phyloP scores from a whole-genome alignment of 2,329 filamentous ascomycete species.

The Allantophomopsis cytisporea region DNA sequence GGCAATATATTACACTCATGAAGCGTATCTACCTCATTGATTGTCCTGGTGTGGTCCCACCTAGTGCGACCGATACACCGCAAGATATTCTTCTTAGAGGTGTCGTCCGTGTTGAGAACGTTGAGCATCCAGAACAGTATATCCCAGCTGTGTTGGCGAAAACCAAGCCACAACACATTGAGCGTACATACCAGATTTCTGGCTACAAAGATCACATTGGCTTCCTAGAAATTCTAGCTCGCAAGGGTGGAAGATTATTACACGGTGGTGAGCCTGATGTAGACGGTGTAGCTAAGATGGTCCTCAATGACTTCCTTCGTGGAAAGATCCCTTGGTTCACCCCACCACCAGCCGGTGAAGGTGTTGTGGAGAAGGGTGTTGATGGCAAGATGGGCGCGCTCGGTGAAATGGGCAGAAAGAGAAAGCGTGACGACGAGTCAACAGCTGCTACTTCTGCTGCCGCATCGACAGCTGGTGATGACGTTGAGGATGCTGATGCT shows the following conservation, averaged over 20 bases:
- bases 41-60: constrained; percentile 90
- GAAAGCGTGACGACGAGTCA: constrained; percentile 45
- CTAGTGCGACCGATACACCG: constrained; percentile 69
- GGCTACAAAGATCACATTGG: constrained; percentile 65
- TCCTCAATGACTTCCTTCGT: constrained; percentile 88
- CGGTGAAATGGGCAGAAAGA: constrained; percentile 79
- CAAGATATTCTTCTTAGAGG: constrained; percentile 82
- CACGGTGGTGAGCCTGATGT: constrained; percentile 92
- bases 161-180: constrained; percentile 77
- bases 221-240: constrained; percentile 75
- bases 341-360: constrained; percentile 51
- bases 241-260: constrained; percentile 75
- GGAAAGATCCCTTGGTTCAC: constrained; percentile 97
- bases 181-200: constrained; percentile 82
- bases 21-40: constrained; percentile 92
- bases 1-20: constrained; percentile 96
- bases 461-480: constrained; percentile 17
- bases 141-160: constrained; percentile 69
- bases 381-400: constrained; percentile 64
- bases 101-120: constrained; percentile 88
- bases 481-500: constrained; percentile 14
- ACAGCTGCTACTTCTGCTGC: constrained; percentile 23
- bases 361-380: constrained; percentile 34
- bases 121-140: constrained; percentile 93
- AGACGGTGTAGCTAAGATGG: constrained; percentile 92